These are phyloP conservation scores for Fomitopsis pinicola DNA, from an alignment of 1,284 basidiomycete species.

Conservation along the genomic window DNA sequence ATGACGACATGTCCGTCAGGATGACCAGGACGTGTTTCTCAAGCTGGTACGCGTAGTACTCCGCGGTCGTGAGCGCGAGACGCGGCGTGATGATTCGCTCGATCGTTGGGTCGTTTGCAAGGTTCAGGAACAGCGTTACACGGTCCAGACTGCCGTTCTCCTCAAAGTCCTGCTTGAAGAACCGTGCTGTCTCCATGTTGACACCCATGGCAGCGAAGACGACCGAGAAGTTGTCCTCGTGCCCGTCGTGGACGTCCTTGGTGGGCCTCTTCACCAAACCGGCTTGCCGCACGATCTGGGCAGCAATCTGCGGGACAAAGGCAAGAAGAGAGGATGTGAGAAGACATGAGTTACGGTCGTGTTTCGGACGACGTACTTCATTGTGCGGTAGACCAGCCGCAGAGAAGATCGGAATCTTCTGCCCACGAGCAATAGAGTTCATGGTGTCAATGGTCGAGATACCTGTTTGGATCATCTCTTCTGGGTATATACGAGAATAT, in stretches of 20 bases:
- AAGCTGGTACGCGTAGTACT: slow-evolving; percentile 99
- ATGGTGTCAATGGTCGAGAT: slow-evolving; percentile 99
- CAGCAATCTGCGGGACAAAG: slow-evolving; percentile 76
- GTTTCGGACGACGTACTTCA: slow-evolving; percentile 53
- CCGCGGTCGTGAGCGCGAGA: slow-evolving; percentile 95
- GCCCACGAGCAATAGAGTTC: slow-evolving; percentile 99
- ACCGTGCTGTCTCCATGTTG: slow-evolving; percentile 99
- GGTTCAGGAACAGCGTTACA: slow-evolving; percentile 97
- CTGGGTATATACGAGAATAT: slow-evolving; percentile 98
- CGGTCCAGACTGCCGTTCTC: slow-evolving; percentile 98
- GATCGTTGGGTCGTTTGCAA: slow-evolving; percentile 99
- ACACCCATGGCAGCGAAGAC: slow-evolving; percentile 99
- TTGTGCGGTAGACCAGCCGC: slow-evolving; percentile 99
- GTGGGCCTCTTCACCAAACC: slow-evolving; percentile 94
- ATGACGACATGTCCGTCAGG: slow-evolving; percentile 98
- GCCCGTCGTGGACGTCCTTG: slow-evolving; percentile 97
- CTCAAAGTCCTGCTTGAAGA: slow-evolving; percentile 99
- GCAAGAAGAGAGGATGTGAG: slow-evolving; percentile 7
- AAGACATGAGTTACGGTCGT: slow-evolving; percentile 9
- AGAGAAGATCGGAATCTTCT: slow-evolving; percentile 99
- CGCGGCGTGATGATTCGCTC: slow-evolving; percentile 99
- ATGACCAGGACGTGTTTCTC: slow-evolving; percentile 99
- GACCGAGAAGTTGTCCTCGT: slow-evolving; percentile 99
- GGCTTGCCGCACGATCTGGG: slow-evolving; percentile 99
- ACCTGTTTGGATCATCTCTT: slow-evolving; percentile 99